phyloP scores from a whole-genome alignment of 2,329 filamentous ascomycete genomes.

The Ophiostoma himal-ulmi region DNA sequence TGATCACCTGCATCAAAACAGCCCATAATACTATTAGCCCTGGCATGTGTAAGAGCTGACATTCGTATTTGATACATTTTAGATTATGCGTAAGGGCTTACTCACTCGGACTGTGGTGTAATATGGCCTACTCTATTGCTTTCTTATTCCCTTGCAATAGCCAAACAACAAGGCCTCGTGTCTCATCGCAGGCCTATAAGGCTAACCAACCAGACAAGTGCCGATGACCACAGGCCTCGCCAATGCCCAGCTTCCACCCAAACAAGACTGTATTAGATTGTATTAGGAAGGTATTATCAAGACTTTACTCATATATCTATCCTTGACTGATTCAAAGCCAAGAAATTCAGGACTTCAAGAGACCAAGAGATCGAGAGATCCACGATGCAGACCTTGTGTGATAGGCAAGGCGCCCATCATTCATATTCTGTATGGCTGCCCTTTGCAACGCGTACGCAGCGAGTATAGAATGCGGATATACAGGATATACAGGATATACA shows the following conservation, averaged over 20 bases:
- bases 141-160: background rate
- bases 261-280: background rate
- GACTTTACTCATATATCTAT: background rate
- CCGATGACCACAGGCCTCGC: slow-evolving; percentile 21
- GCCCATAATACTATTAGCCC: background rate
- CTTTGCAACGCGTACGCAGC: background rate
- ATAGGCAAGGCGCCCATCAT: background rate
- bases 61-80: too few relatives aligned
- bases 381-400: background rate
- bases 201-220: slow-evolving; percentile 28
- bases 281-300: background rate
- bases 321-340: background rate
- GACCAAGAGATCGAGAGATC: background rate
- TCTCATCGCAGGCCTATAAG: background rate
- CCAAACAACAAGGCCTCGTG: background rate
- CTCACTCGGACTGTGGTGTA: background rate
- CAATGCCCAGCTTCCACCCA: background rate
- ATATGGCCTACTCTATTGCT: background rate
- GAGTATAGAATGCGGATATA: background rate
- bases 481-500: background rate
- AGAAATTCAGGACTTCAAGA: background rate
- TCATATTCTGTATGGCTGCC: background rate
- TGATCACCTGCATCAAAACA: slow-evolving; percentile 9
- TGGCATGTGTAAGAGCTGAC: slow-evolving; percentile 7
- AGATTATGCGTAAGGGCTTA: too few relatives aligned